phyloP scores from a whole-genome alignment of 768 basidiomycete genomes.

The Flagelloscypha sp. region DNA sequence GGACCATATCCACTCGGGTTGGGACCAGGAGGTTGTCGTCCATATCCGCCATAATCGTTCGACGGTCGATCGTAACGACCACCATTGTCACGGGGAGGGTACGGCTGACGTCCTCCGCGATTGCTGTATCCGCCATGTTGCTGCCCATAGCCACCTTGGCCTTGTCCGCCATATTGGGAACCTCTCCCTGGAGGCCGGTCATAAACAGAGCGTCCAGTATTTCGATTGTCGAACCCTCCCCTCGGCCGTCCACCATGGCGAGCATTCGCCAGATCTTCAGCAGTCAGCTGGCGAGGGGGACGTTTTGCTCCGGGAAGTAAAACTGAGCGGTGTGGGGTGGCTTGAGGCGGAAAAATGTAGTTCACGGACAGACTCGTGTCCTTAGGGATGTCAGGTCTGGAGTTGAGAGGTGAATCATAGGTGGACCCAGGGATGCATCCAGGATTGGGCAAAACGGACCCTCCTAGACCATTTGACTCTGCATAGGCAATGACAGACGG shows the following conservation, averaged over 20 bases:
- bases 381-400: constrained; percentile 69
- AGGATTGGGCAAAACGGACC: constrained; percentile 74
- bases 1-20: constrained; percentile 6
- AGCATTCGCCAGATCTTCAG: constrained; percentile 63
- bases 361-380: constrained; percentile 82
- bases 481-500: constrained; percentile 62
- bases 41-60: constrained; percentile 8
- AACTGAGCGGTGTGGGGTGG: constrained; percentile 76
- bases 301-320: constrained; percentile 67
- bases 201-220: constrained; percentile 16
- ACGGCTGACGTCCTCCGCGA: constrained; percentile 12
- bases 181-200: constrained; percentile 21
- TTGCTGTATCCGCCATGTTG: constrained; percentile 26
- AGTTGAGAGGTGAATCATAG: constrained; percentile 65
- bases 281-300: constrained; percentile 50
- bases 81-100: constrained; percentile 11
- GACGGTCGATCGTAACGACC: constrained; percentile 23
- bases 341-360: constrained; percentile 86
- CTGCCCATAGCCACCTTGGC: constrained; percentile 23
- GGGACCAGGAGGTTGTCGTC: constrained; percentile 1
- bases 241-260: constrained; percentile 46
- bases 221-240: constrained; percentile 41
- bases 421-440: constrained; percentile 89
- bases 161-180: constrained; percentile 21
- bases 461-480: constrained; percentile 72